Evolutionary conservation across 306 rosid species (phyloP).

Genomic region (Casuarina cunninghamiana): DNA sequence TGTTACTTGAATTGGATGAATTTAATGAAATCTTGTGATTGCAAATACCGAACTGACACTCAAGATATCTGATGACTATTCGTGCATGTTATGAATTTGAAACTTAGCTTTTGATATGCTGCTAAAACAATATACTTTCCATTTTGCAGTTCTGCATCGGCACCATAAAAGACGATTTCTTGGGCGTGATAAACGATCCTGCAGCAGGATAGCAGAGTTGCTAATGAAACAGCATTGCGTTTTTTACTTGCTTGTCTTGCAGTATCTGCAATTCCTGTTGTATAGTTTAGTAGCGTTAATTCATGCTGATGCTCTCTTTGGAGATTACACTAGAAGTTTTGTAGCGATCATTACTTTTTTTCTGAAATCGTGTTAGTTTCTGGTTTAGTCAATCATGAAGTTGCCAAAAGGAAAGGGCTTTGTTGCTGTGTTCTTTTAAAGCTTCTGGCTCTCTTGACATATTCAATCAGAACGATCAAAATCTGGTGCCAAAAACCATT

Average conservation of each 20-base stretch:
- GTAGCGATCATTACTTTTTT: background rate
- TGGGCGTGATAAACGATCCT: conserved; percentile 97
- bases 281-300: background rate
- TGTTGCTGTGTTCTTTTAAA: no score
- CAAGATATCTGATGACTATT: background rate
- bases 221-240: background rate
- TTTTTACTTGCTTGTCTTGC: background rate
- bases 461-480: no score
- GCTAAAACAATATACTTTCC: background rate
- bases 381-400: background rate
- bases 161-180: conserved; percentile 93
- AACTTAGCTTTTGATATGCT: no score
- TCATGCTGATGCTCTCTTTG: background rate
- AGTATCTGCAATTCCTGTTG: background rate
- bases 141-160: conserved; percentile 88
- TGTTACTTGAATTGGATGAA: background rate
- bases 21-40: background rate
- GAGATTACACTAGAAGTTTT: background rate
- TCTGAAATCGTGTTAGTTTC: background rate
- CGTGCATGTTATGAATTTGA: background rate
- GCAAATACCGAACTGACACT: no score
- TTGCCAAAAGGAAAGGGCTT: background rate
- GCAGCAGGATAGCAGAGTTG: conserved; percentile 40
- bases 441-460: no score
- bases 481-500: no score